Evolutionary conservation across 352 stramenopile genomes (phyloP), one percentile per base, ranked within the genome.

Genomic region (Elongisporangium undulatum): DNA sequence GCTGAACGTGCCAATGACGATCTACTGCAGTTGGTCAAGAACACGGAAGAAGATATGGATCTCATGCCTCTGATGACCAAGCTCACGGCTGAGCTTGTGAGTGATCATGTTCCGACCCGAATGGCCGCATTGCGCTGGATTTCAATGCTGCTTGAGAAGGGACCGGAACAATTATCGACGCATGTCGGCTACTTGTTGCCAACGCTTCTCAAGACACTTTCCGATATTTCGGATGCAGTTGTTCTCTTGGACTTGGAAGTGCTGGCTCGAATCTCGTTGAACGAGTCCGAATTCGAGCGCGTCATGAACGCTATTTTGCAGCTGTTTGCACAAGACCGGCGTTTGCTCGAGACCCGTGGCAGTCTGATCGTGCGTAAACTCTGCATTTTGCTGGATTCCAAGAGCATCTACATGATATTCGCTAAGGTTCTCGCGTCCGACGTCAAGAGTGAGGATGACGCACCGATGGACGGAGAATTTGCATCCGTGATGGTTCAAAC

Each of bases 401-500:
- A 98, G 69, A 98, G 80, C 63, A 98, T 99, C 38, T 99, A 99
- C 73, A 90, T 99, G 68, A 91, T 98, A 50, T 96, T 99, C 61
- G 96, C 97, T 0, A 94, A 96, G 55, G 95, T 99, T 2, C 67
- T 99, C n/a, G 76, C 74, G 19, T 67, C 71, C 1, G 71, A 70
- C 26, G 53, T 79, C 12, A 64, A 78, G 26, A 84, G 81, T 48
- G 67, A 75, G 20, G 66, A 72, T 12, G 87, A 98, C 59, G 75
- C 90, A 54, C 29, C 29, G 9, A 41, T 41, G 29, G 8, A 41
- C 8, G 29, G 29, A 15, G 95, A 99, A 58, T 99, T 99, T 74
- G 92, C 97, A 13, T 92, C 92, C 0, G 96, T 99, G 17, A 99
- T 99, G 96, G 96, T 99, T 7, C 97, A 99, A 81, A 99, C 97